A percentile compares a stretch with the other conserved stretches of the same genome.
These are phyloP conservation scores for Fraxinus sp. DNA, from an alignment of 305 asterid species.

Conservation along the genomic window DNA sequence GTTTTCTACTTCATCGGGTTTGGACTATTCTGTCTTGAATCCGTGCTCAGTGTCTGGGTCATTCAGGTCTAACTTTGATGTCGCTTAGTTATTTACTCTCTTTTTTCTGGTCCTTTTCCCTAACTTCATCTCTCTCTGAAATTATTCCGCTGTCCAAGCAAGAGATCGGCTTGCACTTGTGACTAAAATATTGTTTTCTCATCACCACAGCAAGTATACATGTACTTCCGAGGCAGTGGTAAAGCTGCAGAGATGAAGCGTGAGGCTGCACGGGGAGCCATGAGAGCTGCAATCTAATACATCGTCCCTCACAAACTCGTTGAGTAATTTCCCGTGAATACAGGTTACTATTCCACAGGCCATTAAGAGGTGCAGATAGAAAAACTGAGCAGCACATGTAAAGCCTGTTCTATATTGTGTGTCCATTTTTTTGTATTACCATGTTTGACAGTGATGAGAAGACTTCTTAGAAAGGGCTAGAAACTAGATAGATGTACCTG, in stretches of 20 bases:
- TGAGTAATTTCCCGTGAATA: not conserved
- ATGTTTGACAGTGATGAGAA: not conserved
- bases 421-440: constrained; percentile 15
- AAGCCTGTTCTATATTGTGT: not conserved
- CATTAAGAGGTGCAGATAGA: constrained; percentile 3
- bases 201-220: constrained; percentile 79
- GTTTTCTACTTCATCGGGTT: constrained; percentile 90
- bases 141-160: not conserved
- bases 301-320: not conserved
- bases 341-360: not conserved
- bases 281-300: constrained; percentile 59
- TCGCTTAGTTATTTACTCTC: not conserved
- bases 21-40: constrained; percentile 78
- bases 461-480: not conserved
- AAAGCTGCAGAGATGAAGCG: constrained; percentile 76
- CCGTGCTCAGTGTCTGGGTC: constrained; percentile 82
- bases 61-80: constrained; percentile 55
- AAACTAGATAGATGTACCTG: constrained; percentile 7
- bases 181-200: not conserved
- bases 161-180: not conserved
- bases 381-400: not conserved
- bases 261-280: constrained; percentile 74
- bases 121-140: not conserved
- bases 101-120: not conserved
- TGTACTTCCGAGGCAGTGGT: constrained; percentile 95